These are phyloP conservation scores for Leucocoprinus gongylophorus DNA, from an alignment of 1,284 basidiomycete species.

Conservation along the genomic window DNA sequence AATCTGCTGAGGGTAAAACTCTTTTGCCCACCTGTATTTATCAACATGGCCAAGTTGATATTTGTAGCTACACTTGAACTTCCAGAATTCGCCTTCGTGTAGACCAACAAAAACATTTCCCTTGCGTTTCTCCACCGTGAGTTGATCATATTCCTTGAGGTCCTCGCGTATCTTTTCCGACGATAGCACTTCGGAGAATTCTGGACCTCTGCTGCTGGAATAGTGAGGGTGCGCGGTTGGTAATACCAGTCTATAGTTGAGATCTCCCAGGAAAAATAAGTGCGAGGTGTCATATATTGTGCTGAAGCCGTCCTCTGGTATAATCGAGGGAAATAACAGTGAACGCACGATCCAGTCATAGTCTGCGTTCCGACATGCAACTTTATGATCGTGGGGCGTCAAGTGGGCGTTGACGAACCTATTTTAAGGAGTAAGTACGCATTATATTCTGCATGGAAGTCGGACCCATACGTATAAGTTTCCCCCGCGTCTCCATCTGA, in stretches of 20 bases:
- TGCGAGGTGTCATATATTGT: constrained; percentile 80
- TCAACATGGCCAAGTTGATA: constrained; percentile 74
- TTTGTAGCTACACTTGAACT: constrained; percentile 88
- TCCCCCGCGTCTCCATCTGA: constrained; percentile 57
- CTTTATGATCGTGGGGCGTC: constrained; percentile 74
- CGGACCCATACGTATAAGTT: constrained; percentile 66
- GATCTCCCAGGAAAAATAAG: constrained; percentile 82
- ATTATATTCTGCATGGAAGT: background rate
- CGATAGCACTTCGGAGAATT: constrained; percentile 38
- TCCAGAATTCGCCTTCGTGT: constrained; percentile 77
- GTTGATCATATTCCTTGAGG: constrained; percentile 75
- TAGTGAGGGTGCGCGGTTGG: constrained; percentile 44
- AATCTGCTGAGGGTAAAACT: background rate
- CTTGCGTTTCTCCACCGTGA: constrained; percentile 56
- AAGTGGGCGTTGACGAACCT: constrained; percentile 95
- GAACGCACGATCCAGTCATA: constrained; percentile 78
- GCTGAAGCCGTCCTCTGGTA: constrained; percentile 35
- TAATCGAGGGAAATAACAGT: constrained; percentile 67
- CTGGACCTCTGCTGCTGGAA: constrained; percentile 22
- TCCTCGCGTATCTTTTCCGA: constrained; percentile 51
- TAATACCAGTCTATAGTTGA: constrained; percentile 78
- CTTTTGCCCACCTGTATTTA: constrained; percentile 54
- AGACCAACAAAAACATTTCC: constrained; percentile 66
- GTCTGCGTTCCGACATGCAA: constrained; percentile 70
- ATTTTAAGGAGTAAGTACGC: background rate